Evolutionary conservation across 768 basidiomycete genomes (phyloP), one percentile per base, ranked within the genome.

Genomic region (Trametes cubensis): DNA sequence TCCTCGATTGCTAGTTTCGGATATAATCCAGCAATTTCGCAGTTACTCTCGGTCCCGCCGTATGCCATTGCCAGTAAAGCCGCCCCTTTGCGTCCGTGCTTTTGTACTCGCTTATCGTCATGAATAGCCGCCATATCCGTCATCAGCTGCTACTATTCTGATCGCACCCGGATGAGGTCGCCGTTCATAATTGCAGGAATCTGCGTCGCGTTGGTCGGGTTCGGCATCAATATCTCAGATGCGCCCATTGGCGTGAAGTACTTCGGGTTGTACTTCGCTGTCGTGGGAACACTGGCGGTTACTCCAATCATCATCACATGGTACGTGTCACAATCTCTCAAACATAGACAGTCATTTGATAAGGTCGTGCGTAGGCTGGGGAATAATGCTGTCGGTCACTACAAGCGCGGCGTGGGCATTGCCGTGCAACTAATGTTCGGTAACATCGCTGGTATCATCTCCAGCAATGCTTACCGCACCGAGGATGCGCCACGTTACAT

Each of bases 181-280:
- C 83, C 82, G 0, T 89, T 87, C 74, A 81, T 90, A 60, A 65
- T 83, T 8, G 77, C 77, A 0, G 83, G 82, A 0, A 79, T 83
- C 2, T 17, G 76, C 2, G 77, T 85, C 72, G 79, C 79, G 52
- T 71, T 86, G 34, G 75, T 86, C 26, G 88, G 88, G 0, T 89
- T 86, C 68, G 59, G 77, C 0, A 88, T 89, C 72, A 86, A 88
- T 67, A 84, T 90, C 51, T 83, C 85, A 0, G 69, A 79, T 11
- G 83, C 74, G 1, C 65, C 81, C 0, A 69, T 70, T 48, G 83
- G 85, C 0, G 83, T 77, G 25, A 89, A 90, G 73, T 90, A 90
- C 70, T 86, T 88, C 62, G 89, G 87, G 1, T 87, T 84, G 0
- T 90, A 86, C 76, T 81, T 90, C 58, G 80, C 81, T 28, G 87